A percentile compares a stretch with the other conserved stretches of the same genome.
Evolutionary conservation across 1,284 basidiomycete species (phyloP).

Genomic region (Grifola frondosa): DNA sequence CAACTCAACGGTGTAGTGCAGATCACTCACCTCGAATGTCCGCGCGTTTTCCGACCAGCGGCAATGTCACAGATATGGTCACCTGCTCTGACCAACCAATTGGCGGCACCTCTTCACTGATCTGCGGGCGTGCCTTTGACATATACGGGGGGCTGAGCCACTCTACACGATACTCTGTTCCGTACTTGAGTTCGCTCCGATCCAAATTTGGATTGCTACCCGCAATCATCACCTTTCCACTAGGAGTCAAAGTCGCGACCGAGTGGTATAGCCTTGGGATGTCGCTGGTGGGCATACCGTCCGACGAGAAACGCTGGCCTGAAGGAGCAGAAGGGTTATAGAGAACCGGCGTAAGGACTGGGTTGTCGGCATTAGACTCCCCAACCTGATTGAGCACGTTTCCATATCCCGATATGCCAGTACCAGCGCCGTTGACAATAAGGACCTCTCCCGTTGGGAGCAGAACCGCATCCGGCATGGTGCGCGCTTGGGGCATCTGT

Average conservation of each 20-base stretch:
- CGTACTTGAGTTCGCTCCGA: slow-evolving; percentile 64
- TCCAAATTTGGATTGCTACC: slow-evolving; percentile 85
- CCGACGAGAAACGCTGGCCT: slow-evolving; percentile 63
- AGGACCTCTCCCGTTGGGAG: slow-evolving; percentile 78
- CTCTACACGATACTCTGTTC: slow-evolving; percentile 81
- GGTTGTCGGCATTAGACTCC: slow-evolving; percentile 77
- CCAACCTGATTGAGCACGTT: slow-evolving; percentile 75
- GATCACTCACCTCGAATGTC: slow-evolving; percentile 36
- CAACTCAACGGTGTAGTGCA: not conserved
- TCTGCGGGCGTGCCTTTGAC: slow-evolving; percentile 51
- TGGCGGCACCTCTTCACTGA: slow-evolving; percentile 37
- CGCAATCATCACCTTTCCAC: slow-evolving; percentile 72
- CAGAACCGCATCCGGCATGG: slow-evolving; percentile 81
- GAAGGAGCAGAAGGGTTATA: slow-evolving; percentile 65
- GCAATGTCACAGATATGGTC: no score
- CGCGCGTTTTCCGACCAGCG: no score
- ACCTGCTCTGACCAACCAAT: no score
- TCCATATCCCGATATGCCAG: slow-evolving; percentile 82
- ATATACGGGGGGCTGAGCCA: slow-evolving; percentile 76
- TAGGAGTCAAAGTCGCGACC: slow-evolving; percentile 69
- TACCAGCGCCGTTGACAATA: slow-evolving; percentile 74
- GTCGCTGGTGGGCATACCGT: slow-evolving; percentile 62
- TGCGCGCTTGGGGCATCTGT: slow-evolving; percentile 68
- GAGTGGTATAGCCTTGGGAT: slow-evolving; percentile 87
- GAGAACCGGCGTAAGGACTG: slow-evolving; percentile 69